Evolutionary conservation across 1,284 basidiomycete species (phyloP).

Genomic region (Irpex sp.): DNA sequence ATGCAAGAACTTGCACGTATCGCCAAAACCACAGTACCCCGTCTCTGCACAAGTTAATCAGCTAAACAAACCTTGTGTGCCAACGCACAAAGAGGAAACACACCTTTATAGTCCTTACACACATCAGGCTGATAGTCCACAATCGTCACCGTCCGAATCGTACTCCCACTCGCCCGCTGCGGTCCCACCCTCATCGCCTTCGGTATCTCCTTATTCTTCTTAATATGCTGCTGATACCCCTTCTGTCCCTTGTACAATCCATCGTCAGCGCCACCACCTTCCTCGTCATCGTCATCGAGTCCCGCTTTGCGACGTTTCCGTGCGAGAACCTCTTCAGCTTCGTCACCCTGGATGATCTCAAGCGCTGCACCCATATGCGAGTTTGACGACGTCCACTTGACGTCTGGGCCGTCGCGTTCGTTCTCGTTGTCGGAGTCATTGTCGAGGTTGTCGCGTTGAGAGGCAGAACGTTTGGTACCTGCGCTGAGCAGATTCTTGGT

Average conservation of each 20-base stretch:
- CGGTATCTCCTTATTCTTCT: slow-evolving; percentile 78
- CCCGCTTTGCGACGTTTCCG: slow-evolving; percentile 51
- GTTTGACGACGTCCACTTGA: slow-evolving; percentile 73
- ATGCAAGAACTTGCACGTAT: slow-evolving; percentile 96
- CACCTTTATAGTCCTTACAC: slow-evolving; percentile 99
- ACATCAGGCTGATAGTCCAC: slow-evolving; percentile 99
- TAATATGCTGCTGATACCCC: slow-evolving; percentile 80
- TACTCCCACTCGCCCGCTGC: slow-evolving; percentile 71
- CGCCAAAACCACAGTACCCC: slow-evolving; percentile 98
- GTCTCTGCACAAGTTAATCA: slow-evolving; percentile 61
- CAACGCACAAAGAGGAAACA: background rate
- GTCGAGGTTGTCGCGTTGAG: slow-evolving; percentile 48
- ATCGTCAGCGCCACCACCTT: slow-evolving; percentile 62
- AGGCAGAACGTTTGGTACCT: slow-evolving; percentile 75
- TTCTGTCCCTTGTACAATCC: slow-evolving; percentile 86
- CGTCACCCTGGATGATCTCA: slow-evolving; percentile 77
- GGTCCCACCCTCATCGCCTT: slow-evolving; percentile 90
- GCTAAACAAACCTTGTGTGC: background rate
- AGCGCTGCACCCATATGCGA: slow-evolving; percentile 66
- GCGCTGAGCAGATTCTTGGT: slow-evolving; percentile 73
- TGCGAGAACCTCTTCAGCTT: slow-evolving; percentile 68
- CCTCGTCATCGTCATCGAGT: slow-evolving; percentile 44
- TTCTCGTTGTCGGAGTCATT: slow-evolving; percentile 38
- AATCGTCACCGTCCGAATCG: slow-evolving; percentile 93
- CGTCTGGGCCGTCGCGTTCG: slow-evolving; percentile 64